Percentiles rank a stretch among this genome's conserved stretches.
phyloP scores from a whole-genome alignment of 441 rosid species.

The Macaranga tanarius region DNA sequence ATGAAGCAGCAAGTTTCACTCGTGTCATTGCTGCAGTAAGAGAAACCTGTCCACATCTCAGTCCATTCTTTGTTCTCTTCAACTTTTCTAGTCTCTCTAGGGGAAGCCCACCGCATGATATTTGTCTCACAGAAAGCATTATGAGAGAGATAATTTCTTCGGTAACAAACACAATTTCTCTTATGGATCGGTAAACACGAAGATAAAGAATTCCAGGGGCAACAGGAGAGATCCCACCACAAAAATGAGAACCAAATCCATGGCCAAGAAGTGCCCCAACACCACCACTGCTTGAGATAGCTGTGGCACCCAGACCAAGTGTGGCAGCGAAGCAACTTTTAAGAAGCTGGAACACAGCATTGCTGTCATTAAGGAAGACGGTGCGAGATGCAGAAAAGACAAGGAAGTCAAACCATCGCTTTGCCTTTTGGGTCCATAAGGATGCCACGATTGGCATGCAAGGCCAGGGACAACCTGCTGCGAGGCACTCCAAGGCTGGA shows the following conservation, averaged over 20 bases:
- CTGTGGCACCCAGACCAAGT: constrained; percentile 61
- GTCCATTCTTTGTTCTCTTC: constrained; percentile 66
- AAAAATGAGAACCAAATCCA: constrained; percentile 83
- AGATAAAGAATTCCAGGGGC: constrained; percentile 92
- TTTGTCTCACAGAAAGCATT: constrained; percentile 78
- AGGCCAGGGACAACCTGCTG: constrained; percentile 97
- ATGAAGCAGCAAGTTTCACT: constrained; percentile 80
- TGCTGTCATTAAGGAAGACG: constrained; percentile 82
- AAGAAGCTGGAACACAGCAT: constrained; percentile 93
- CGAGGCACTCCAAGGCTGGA: constrained; percentile 82
- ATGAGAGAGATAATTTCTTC: constrained; percentile 86
- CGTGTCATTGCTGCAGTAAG: constrained; percentile 77
- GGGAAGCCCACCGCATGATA: constrained; percentile 57
- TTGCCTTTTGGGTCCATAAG: constrained; percentile 97
- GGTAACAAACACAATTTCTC: constrained; percentile 74
- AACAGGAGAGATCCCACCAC: constrained; percentile 86
- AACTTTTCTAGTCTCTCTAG: constrained; percentile 52
- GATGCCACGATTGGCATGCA: constrained; percentile 96
- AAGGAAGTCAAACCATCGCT: constrained; percentile 94
- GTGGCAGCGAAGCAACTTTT: constrained; percentile 86
- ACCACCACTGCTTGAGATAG: constrained; percentile 73
- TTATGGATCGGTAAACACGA: constrained; percentile 67
- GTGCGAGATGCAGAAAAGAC: constrained; percentile 92
- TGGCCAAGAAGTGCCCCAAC: constrained; percentile 98
- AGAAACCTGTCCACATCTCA: constrained; percentile 77